Percentiles rank a stretch among this genome's conserved stretches.
Evolutionary conservation across 148 eudicot genomes (phyloP).

Genomic region (Rheum nobile): DNA sequence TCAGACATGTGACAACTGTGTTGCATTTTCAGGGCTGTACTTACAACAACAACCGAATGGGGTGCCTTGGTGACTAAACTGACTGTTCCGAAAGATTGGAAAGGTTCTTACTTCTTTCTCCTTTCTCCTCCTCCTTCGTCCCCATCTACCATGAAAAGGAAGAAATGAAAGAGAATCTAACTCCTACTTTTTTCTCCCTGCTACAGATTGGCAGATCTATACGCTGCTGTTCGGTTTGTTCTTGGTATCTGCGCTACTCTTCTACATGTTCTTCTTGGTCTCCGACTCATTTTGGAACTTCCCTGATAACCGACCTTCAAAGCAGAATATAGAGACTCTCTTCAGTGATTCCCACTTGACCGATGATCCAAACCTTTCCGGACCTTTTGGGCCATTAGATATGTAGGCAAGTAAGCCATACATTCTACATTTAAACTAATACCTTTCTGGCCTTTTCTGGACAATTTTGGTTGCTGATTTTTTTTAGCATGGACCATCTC

Average conservation of each 20-base stretch:
- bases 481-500: background rate
- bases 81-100: constrained; percentile 17
- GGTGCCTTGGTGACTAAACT: constrained; percentile 13
- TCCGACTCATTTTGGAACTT: constrained; percentile 83
- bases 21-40: constrained; percentile 53
- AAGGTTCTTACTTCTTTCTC: constrained; percentile 9
- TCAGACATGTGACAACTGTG: background rate
- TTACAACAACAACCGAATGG: constrained; percentile 63
- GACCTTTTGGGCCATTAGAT: constrained; percentile 8
- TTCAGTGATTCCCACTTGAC: constrained; percentile 2
- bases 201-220: constrained; percentile 96
- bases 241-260: constrained; percentile 53
- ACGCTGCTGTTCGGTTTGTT: constrained; percentile 51
- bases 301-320: constrained; percentile 18
- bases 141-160: background rate
- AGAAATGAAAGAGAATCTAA: background rate
- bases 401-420: constrained; percentile 5
- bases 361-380: background rate
- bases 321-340: background rate
- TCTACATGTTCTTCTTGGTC: constrained; percentile 50
- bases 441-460: background rate
- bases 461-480: constrained; percentile 1
- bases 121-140: background rate
- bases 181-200: background rate
- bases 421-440: background rate